These are phyloP conservation scores for Zymoseptoria pseudotritici DNA, from an alignment of 2,329 filamentous ascomycete species.

Conservation along the genomic window DNA sequence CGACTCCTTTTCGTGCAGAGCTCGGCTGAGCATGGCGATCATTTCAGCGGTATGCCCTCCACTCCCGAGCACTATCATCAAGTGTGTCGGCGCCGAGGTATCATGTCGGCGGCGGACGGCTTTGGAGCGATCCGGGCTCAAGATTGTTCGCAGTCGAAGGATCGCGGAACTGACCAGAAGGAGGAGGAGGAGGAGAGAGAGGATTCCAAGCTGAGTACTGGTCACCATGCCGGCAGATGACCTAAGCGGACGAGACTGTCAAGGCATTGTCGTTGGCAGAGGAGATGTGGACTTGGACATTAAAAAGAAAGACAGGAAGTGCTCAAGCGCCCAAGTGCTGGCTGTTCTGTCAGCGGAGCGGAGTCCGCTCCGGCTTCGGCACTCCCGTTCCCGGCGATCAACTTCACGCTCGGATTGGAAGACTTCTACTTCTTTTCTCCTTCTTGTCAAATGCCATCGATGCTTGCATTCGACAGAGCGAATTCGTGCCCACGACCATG, in stretches of 20 bases:
- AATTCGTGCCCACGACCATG: no score
- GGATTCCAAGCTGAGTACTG: background rate
- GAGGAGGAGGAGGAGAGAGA: conserved; percentile 16
- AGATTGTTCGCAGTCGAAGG: conserved; percentile 35
- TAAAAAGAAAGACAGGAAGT: no score
- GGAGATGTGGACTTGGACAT: no score
- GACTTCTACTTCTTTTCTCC: no score
- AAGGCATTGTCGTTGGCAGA: background rate
- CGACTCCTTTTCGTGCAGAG: conserved; percentile 34
- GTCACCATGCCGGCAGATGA: background rate
- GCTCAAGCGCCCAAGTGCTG: no score
- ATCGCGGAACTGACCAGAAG: conserved; percentile 29
- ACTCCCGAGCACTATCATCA: conserved; percentile 79
- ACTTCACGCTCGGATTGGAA: no score
- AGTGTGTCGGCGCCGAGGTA: conserved; percentile 43
- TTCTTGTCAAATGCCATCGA: no score
- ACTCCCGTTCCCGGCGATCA: no score
- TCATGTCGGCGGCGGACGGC: conserved; percentile 22
- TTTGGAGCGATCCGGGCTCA: conserved; percentile 28
- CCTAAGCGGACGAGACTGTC: background rate
- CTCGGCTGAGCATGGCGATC: conserved; percentile 68
- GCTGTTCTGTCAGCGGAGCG: no score
- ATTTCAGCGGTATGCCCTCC: conserved; percentile 95
- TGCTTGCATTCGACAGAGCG: no score
- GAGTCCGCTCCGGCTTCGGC: no score